Evolutionary conservation across 768 basidiomycete species (phyloP), one percentile per base, ranked within the genome.

Genomic region (Mycena kentingensis): DNA sequence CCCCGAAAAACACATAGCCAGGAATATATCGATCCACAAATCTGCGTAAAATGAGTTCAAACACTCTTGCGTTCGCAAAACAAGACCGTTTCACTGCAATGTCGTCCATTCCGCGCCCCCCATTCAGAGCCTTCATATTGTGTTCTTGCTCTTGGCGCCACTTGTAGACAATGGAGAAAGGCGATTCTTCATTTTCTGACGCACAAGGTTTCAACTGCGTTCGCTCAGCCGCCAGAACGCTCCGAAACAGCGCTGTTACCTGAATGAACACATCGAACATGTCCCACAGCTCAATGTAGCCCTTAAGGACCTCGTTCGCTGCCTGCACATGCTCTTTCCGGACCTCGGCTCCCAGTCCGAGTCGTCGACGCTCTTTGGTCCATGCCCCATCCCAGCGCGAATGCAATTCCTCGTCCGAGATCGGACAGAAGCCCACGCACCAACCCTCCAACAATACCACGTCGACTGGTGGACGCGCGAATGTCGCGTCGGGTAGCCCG

Each of bases 11-110:
- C 54, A 96, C 84, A 64, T 97, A 98, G 3, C 89, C 91, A 1
- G 94, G 94, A 60, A 98, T 93, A 68, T 97, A 97, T 4, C 95
- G 84, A 67, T 93, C 89, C 5, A 95, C 84, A 65, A 96, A 96
- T 29, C 89, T 92, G 63, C 29, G 22, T 35, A 25, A 19, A 5
- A 47, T 19, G 45, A 52, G 44, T 48, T 5, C 8, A 46, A 21
- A 52, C 34, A 4, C 29, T 26, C 7, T 7, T 34, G 5, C 29
- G 27, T 7, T 27, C 16, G 21, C 26, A 26, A 34, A 63, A 52
- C 50, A 51, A 46, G 34, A 84, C 85, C 60, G 85, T 82, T 76
- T 94, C 69, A 81, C 79, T 21, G 68, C 74, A 5, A 79, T 83
- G 62, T 96, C 93, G 0, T 84, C 76, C 96, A 98, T 97, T 4